Conservation (phyloP, 345 rosid species). For the Salix suchowensis region DNA sequence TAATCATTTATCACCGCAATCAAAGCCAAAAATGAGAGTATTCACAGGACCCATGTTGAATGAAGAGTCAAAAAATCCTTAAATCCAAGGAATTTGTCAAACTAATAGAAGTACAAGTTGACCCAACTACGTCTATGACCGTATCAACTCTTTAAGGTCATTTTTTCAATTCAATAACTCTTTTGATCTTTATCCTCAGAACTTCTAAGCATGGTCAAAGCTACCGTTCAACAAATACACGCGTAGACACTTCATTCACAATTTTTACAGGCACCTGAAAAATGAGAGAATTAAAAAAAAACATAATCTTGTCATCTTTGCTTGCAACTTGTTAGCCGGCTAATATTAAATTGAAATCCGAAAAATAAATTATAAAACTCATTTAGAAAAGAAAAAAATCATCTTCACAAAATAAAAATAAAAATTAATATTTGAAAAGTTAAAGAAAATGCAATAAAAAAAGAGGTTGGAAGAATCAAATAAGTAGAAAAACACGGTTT, state of each 20-base stretch:
- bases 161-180: neutral
- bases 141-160: slow-evolving; percentile 8
- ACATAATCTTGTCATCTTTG: neutral
- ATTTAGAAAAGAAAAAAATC: neutral
- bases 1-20: slow-evolving; percentile 3
- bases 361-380: neutral
- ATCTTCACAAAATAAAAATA: neutral
- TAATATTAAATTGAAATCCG: neutral
- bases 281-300: neutral
- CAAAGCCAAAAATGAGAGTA: slow-evolving; percentile 20
- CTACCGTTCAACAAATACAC: slow-evolving; percentile 13
- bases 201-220: slow-evolving; percentile 12
- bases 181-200: slow-evolving; percentile 3
- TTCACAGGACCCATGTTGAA: slow-evolving; percentile 27
- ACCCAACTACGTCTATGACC: slow-evolving; percentile 18
- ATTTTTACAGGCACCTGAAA: neutral
- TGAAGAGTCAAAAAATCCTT: slow-evolving; percentile 20
- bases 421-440: neutral
- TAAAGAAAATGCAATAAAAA: neutral
- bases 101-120: slow-evolving; percentile 2
- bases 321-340: slow-evolving; percentile 6
- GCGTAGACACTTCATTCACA: neutral
- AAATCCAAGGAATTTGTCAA: slow-evolving; percentile 13
- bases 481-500: neutral
- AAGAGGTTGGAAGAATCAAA: neutral